Conservation (phyloP, 495 filamentous ascomycete species). For the Penicillium tannophilum region DNA sequence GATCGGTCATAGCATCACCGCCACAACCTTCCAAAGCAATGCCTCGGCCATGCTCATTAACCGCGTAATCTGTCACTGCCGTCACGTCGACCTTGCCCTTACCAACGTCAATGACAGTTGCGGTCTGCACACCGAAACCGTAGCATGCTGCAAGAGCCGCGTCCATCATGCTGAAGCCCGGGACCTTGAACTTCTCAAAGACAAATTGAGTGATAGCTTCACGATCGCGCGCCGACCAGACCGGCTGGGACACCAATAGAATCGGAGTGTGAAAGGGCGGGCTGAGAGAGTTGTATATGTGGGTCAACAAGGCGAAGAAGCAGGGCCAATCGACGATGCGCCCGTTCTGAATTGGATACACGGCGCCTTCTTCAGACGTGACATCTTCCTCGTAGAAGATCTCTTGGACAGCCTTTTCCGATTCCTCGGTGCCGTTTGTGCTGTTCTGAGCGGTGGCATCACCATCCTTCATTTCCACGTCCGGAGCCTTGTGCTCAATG, state of each 20-base stretch:
- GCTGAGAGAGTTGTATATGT: slow-evolving; percentile 84
- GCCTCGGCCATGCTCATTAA: slow-evolving; percentile 62
- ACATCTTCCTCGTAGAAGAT: slow-evolving; percentile 82
- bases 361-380: slow-evolving; percentile 82
- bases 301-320: slow-evolving; percentile 85
- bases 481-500: slow-evolving; percentile 40
- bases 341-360: slow-evolving; percentile 85
- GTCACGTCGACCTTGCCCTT: slow-evolving; percentile 90
- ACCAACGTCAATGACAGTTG: slow-evolving; percentile 88
- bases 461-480: slow-evolving; percentile 51
- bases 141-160: slow-evolving; percentile 80
- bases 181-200: slow-evolving; percentile 95
- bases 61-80: slow-evolving; percentile 74
- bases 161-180: slow-evolving; percentile 84
- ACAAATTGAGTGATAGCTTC: slow-evolving; percentile 86
- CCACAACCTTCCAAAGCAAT: slow-evolving; percentile 71
- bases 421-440: slow-evolving; percentile 18
- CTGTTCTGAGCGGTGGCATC: slow-evolving; percentile 20
- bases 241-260: slow-evolving; percentile 80
- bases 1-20: slow-evolving; percentile 85
- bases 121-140: slow-evolving; percentile 73
- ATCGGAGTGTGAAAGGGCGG: slow-evolving; percentile 94
- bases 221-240: slow-evolving; percentile 81
- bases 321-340: slow-evolving; percentile 84
- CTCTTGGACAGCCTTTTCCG: slow-evolving; percentile 43